A percentile compares a stretch with the other conserved stretches of the same genome.
Conservation (phyloP, 768 basidiomycete species). For the Agaricus subrufescens region DNA sequence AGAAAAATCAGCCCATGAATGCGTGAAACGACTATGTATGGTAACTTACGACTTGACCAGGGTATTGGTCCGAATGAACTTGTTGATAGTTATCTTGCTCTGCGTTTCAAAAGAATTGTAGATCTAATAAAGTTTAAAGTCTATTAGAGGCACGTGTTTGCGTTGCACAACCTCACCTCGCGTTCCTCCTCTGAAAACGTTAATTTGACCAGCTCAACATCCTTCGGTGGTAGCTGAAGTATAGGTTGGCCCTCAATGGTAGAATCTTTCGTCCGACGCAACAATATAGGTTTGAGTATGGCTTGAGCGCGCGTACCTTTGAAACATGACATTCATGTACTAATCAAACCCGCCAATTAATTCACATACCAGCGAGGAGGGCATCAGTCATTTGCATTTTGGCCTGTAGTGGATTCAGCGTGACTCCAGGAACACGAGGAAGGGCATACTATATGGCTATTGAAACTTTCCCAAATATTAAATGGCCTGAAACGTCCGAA, state of each 20-base stretch:
- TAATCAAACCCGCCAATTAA: not conserved
- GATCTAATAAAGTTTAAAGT: conserved; percentile 28
- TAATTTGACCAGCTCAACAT: conserved; percentile 53
- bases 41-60: conserved; percentile 61
- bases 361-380: conserved; percentile 48
- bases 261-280: conserved; percentile 73
- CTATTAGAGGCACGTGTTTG: not conserved
- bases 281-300: conserved; percentile 58
- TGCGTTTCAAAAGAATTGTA: conserved; percentile 55
- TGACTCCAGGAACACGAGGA: not conserved
- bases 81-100: conserved; percentile 51
- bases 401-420: conserved; percentile 25
- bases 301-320: conserved; percentile 59
- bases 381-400: conserved; percentile 54
- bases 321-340: not conserved
- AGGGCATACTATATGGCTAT: conserved; percentile 44
- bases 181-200: conserved; percentile 66
- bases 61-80: conserved; percentile 59
- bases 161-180: conserved; percentile 33
- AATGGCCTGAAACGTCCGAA: conserved; percentile 67
- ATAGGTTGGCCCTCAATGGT: conserved; percentile 64
- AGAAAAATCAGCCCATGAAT: not conserved
- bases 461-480: conserved; percentile 71
- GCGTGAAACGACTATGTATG: not conserved
- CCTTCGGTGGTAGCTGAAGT: conserved; percentile 56